A percentile compares a stretch with the other conserved stretches of the same genome.
These are phyloP conservation scores for Sporothrix inflata DNA, from an alignment of 2,329 filamentous ascomycete species.

Conservation along the genomic window DNA sequence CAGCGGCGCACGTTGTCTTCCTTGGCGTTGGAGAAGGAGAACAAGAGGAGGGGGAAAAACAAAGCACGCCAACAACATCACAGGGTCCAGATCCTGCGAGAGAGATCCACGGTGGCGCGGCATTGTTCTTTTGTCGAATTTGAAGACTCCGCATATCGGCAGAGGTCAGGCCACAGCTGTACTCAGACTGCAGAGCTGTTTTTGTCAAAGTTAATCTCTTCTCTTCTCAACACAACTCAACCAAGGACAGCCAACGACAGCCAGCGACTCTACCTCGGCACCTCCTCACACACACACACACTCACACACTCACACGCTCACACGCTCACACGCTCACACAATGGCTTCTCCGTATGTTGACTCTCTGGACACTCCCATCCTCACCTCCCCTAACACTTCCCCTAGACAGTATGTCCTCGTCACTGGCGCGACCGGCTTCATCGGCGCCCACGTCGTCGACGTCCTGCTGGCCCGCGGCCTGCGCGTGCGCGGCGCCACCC, in stretches of 20 bases:
- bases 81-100: background rate
- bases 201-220: background rate
- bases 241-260: background rate
- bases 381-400: background rate
- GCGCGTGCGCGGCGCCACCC: slow-evolving; percentile 38
- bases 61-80: background rate
- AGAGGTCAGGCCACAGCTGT: background rate
- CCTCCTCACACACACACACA: no score
- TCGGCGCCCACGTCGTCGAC: slow-evolving; percentile 44
- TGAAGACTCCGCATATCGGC: slow-evolving; percentile 1
- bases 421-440: slow-evolving; percentile 38
- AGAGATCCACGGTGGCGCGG: background rate
- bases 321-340: background rate
- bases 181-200: background rate
- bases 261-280: no score
- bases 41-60: background rate
- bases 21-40: background rate
- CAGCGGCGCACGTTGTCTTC: background rate
- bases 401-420: slow-evolving; percentile 34
- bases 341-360: slow-evolving; percentile 11
- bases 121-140: background rate
- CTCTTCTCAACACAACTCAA: background rate
- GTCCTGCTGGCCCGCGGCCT: slow-evolving; percentile 39
- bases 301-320: no score
- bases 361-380: background rate